Conservation (phyloP, 2,329 filamentous ascomycete species). For the Sphaerostilbella broomeana region DNA sequence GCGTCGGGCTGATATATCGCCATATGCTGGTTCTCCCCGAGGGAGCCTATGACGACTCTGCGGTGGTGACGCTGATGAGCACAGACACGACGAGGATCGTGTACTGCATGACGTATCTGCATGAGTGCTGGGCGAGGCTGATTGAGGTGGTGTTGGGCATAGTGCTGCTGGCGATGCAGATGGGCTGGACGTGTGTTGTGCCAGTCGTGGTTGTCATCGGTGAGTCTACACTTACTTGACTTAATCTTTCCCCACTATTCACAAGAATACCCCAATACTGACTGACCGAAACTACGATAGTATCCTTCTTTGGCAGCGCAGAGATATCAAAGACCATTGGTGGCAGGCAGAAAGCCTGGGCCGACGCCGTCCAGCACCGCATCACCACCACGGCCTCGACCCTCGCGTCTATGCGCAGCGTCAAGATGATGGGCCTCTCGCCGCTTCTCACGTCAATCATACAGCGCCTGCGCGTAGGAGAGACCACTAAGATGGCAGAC, state of each 20-base stretch:
- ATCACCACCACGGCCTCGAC: slow-evolving; percentile 21
- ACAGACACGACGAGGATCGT: slow-evolving; percentile 13
- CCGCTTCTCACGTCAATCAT: slow-evolving; percentile 23
- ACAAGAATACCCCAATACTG: not conserved
- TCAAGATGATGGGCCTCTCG: slow-evolving; percentile 36
- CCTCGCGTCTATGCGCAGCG: slow-evolving; percentile 31
- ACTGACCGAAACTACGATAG: slow-evolving; percentile 3
- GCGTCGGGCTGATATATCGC: slow-evolving; percentile 16
- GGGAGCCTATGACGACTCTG: slow-evolving; percentile 14
- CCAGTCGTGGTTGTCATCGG: slow-evolving; percentile 32
- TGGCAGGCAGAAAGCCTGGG: slow-evolving; percentile 15
- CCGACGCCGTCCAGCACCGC: slow-evolving; percentile 15
- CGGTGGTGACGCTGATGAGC: slow-evolving; percentile 14
- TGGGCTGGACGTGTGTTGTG: slow-evolving; percentile 39
- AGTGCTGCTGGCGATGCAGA: slow-evolving; percentile 38
- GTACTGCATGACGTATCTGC: slow-evolving; percentile 20
- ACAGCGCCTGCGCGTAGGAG: too few species aligned
- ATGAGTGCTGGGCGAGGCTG: slow-evolving; percentile 35
- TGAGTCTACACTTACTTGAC: slow-evolving; percentile 6
- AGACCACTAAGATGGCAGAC: too few species aligned
- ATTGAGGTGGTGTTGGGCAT: slow-evolving; percentile 38
- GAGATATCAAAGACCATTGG: slow-evolving; percentile 16
- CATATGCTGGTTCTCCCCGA: slow-evolving; percentile 14
- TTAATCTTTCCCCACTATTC: too few species aligned
- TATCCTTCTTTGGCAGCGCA: slow-evolving; percentile 12